Conservation (phyloP, 495 filamentous ascomycete species). For the Cudoniella acicularis region DNA sequence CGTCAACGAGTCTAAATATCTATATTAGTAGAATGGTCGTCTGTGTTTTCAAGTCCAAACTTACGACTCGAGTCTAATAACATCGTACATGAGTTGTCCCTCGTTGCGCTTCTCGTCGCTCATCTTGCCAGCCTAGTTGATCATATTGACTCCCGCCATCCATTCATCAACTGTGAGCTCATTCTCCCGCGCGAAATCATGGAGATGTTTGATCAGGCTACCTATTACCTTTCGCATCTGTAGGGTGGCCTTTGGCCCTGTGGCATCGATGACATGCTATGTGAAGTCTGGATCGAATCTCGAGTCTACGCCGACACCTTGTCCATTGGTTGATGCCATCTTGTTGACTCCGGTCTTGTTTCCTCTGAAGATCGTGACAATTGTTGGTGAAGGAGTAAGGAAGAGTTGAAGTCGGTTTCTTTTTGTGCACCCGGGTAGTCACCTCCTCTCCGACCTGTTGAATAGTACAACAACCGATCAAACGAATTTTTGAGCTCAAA, state of each 20-base stretch:
- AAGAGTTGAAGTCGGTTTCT: neutral
- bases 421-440: neutral
- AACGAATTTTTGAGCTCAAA: neutral
- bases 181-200: slow-evolving; percentile 66
- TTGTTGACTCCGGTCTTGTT: neutral
- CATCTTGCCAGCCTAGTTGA: slow-evolving; percentile 58
- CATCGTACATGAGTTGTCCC: slow-evolving; percentile 71
- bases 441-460: neutral
- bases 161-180: slow-evolving; percentile 64
- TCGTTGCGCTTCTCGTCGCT: slow-evolving; percentile 63
- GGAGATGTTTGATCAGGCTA: slow-evolving; percentile 57
- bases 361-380: too few relatives aligned
- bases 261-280: slow-evolving; percentile 59
- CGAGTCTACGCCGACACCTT: neutral
- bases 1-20: slow-evolving; percentile 63
- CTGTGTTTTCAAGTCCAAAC: slow-evolving; percentile 8
- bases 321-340: neutral
- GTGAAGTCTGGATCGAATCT: slow-evolving; percentile 63
- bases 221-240: slow-evolving; percentile 53
- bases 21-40: neutral
- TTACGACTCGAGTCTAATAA: slow-evolving; percentile 76
- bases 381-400: neutral
- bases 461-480: neutral
- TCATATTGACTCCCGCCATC: slow-evolving; percentile 60
- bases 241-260: slow-evolving; percentile 58